Percentiles rank a stretch among this genome's conserved stretches.
phyloP scores from a whole-genome alignment of 1,139 yeast genomes.

The Lodderomyces elongisporus region DNA sequence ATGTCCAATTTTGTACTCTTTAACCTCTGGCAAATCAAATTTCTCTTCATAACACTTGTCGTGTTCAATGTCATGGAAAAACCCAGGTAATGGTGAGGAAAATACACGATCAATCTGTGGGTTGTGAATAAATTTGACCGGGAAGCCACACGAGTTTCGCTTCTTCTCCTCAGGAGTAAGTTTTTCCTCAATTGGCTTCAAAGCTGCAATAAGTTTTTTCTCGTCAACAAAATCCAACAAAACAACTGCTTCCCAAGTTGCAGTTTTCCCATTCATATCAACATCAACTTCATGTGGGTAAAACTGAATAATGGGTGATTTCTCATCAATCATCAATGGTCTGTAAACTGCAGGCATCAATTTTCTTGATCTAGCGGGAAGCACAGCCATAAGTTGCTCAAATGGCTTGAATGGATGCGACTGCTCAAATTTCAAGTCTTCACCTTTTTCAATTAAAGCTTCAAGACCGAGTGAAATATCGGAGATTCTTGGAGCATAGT shows the following conservation, averaged over 20 bases:
- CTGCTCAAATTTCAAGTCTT: constrained; percentile 54
- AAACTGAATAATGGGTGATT: constrained; percentile 84
- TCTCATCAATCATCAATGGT: constrained; percentile 81
- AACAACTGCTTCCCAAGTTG: constrained; percentile 99
- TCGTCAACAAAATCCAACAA: constrained; percentile 90
- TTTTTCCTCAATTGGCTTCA: constrained; percentile 57
- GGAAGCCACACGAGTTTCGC: constrained; percentile 72
- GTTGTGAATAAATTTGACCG: constrained; percentile 63
- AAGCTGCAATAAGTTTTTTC: constrained; percentile 62
- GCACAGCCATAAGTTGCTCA: constrained; percentile 96
- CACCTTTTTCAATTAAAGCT: constrained; percentile 34
- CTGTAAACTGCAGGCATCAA: constrained; percentile 78
- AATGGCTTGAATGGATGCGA: constrained; percentile 87
- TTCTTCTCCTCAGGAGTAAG: constrained; percentile 63
- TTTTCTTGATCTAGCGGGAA: constrained; percentile 85
- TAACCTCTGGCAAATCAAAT: constrained; percentile 48
- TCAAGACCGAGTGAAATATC: constrained; percentile 71
- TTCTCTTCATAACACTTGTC: constrained; percentile 68
- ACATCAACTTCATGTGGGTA: constrained; percentile 87
- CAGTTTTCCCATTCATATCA: constrained; percentile 92
- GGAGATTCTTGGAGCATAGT: constrained; percentile 89
- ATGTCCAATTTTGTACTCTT: constrained; percentile 53
- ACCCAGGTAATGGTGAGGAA: constrained; percentile 74
- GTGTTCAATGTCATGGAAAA: constrained; percentile 70
- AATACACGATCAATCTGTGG: constrained; percentile 71